Conservation (phyloP, 140 eudicot genomes). For the Senecio squalidus region DNA sequence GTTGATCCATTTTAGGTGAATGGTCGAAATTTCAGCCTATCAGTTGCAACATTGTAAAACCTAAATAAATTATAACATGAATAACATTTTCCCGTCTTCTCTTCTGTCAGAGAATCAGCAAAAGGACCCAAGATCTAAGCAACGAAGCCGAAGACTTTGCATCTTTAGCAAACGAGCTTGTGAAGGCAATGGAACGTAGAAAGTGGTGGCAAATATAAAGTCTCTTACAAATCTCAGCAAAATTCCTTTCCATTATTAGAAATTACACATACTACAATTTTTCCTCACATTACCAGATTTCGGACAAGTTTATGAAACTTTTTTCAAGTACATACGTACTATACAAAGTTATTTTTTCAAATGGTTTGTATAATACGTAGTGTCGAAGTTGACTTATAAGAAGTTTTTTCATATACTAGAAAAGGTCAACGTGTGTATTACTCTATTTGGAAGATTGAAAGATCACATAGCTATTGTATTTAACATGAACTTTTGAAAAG, state of each 20-base stretch:
- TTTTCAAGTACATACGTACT: constrained; percentile 19
- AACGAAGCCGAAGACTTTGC: constrained; percentile 91
- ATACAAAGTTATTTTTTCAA: constrained; percentile 5
- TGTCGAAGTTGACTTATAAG: too few relatives aligned
- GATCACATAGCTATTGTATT: not conserved
- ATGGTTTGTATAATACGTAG: not conserved
- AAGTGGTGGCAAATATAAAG: constrained; percentile 89
- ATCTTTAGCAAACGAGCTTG: constrained; percentile 91
- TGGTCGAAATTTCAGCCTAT: too few relatives aligned
- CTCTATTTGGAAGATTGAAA: too few relatives aligned
- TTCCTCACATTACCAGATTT: not conserved
- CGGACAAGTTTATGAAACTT: constrained; percentile 9
- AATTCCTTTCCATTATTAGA: not conserved
- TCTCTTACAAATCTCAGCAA: not conserved
- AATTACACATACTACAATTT: not conserved
- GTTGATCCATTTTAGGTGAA: too few relatives aligned
- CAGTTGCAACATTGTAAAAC: too few relatives aligned
- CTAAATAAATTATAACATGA: too few relatives aligned
- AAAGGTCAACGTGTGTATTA: not conserved
- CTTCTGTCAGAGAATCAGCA: constrained; percentile 59
- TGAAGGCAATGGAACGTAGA: constrained; percentile 71
- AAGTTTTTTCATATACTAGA: too few relatives aligned
- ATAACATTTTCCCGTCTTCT: not conserved
- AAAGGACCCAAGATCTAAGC: constrained; percentile 69
- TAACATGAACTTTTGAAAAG: not conserved